Percentiles rank a stretch among this genome's conserved stretches.
Conservation (phyloP, 495 filamentous ascomycete genomes). For the Talaromyces wortmannii region DNA sequence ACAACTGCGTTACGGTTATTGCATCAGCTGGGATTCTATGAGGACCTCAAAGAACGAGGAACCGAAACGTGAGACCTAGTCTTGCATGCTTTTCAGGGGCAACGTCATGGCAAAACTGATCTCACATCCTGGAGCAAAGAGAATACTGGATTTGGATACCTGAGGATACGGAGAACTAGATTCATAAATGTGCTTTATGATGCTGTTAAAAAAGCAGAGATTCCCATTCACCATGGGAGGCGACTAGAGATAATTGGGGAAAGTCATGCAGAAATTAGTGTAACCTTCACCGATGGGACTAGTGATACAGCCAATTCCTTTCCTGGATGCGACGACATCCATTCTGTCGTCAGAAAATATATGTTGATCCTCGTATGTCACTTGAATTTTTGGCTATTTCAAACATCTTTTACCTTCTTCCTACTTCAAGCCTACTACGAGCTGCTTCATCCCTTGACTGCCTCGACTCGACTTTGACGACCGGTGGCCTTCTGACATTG, state of each 20-base stretch:
- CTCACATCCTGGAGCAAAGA: slow-evolving; percentile 9
- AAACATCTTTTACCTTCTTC: slow-evolving; percentile 35
- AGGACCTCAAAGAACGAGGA: background rate
- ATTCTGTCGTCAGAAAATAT: slow-evolving; percentile 25
- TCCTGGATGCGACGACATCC: slow-evolving; percentile 56
- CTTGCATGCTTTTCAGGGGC: slow-evolving; percentile 22
- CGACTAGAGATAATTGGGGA: slow-evolving; percentile 12
- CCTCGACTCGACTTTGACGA: slow-evolving; percentile 26
- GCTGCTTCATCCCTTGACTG: slow-evolving; percentile 10
- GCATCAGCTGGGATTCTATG: background rate
- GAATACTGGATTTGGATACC: slow-evolving; percentile 23
- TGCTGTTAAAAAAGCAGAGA: slow-evolving; percentile 11
- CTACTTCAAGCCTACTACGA: slow-evolving; percentile 8
- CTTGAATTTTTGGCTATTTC: slow-evolving; percentile 26
- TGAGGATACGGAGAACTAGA: slow-evolving; percentile 24
- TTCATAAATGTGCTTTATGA: slow-evolving; percentile 20
- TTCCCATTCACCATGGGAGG: slow-evolving; percentile 17
- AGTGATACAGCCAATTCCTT: slow-evolving; percentile 36
- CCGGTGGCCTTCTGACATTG: slow-evolving; percentile 42
- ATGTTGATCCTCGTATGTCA: slow-evolving; percentile 19
- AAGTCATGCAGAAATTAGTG: slow-evolving; percentile 6
- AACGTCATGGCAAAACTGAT: slow-evolving; percentile 15
- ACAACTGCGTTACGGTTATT: too few relatives aligned
- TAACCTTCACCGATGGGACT: slow-evolving; percentile 22
- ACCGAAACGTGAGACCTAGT: slow-evolving; percentile 13